phyloP scores from a whole-genome alignment of 345 rosid species.

The Reutealis trisperma region DNA sequence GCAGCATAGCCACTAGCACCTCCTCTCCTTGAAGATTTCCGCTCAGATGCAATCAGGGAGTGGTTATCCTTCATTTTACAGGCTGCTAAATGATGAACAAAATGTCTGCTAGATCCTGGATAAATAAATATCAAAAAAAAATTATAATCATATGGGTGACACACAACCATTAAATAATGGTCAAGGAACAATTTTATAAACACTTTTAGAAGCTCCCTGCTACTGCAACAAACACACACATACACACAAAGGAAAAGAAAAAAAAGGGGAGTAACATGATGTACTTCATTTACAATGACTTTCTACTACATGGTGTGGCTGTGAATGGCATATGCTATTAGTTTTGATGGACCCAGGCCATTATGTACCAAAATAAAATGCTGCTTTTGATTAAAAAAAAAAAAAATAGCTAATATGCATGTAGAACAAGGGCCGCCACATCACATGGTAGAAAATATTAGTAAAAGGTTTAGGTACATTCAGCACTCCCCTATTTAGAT shows the following conservation, averaged over 20 bases:
- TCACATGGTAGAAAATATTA: background rate
- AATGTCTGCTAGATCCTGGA: conserved; percentile 23
- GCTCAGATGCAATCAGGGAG: conserved; percentile 9
- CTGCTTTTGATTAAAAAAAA: background rate
- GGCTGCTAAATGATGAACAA: conserved; percentile 10
- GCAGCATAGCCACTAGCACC: conserved; percentile 37
- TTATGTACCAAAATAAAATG: background rate
- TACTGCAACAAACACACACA: too few species aligned
- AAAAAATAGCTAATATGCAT: background rate
- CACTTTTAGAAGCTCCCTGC: background rate
- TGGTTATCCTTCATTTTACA: conserved; percentile 15
- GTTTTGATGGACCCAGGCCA: background rate
- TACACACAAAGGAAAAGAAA: too few species aligned
- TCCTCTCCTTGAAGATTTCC: conserved; percentile 44
- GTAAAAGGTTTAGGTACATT: background rate
- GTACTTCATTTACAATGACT: background rate
- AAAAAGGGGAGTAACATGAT: background rate
- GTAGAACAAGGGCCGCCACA: background rate
- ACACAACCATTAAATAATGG: background rate
- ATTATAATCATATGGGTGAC: background rate
- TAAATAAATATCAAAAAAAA: background rate
- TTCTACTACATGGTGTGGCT: background rate
- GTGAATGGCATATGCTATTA: background rate
- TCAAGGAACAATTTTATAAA: background rate
- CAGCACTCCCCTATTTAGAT: conserved; percentile 11